Evolutionary conservation across 345 rosid genomes (phyloP), one percentile per base, ranked within the genome.

Genomic region (Aethionema arabicum): DNA sequence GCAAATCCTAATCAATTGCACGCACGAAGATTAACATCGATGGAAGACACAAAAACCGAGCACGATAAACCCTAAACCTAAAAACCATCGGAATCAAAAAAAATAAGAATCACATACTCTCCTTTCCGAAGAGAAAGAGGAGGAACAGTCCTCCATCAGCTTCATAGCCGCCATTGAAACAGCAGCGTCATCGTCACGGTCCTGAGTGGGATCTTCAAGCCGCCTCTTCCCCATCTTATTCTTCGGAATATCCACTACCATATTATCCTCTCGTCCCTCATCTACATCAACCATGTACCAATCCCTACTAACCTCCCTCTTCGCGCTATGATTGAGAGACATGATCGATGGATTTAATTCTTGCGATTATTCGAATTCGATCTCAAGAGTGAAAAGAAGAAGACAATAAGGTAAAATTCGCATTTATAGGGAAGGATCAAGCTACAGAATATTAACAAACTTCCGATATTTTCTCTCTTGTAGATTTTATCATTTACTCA

Each of bases 201-300:
- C 27, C 27, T 2, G 27, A 21, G 27, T 21, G 27, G 27, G 74
- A 5, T 80, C 85, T 55, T 83, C 88, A 5, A 85, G 83, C 27
- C 88, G 78, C 77, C 81, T 83, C 75, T 83, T 83, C 63, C 72
- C 82, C 10, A 83, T 65, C 43, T 77, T 76, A 46, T 76, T 83
- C 80, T 80, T 83, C 42, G 85, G 77, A 81, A 79, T 83, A 84
- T 83, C 86, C 43, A 21, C 27, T 2, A 83, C 89, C 86, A 81
- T 81, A 45, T 83, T 83, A 56, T 83, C 86, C 61, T 83, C 89
- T 41, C 89, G 67, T 53, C 89, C 75, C 65, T 85, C 83, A 42
- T 81, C 83, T 11, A 80, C 85, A 35, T 80, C 80, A 59, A 77
- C 83, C 78, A 80, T 83, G 76, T 80, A 80, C 64, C 67, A 56